phyloP scores from a whole-genome alignment of 805 yeast species.

The Starmerella khaoyaiensis region DNA sequence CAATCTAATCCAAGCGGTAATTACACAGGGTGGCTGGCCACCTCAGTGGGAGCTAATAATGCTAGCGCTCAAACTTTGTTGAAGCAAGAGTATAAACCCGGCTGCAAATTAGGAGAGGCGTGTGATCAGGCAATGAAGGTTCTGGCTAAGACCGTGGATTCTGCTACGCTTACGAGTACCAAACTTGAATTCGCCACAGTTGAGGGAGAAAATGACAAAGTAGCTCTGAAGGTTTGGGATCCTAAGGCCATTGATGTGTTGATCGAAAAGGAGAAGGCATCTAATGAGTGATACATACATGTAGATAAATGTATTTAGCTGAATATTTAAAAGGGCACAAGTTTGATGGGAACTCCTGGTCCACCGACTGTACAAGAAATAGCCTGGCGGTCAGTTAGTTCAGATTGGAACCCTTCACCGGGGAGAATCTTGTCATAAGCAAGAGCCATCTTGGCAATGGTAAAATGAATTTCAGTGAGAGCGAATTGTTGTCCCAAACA shows the following conservation, averaged over 20 bases:
- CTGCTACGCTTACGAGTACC: slow-evolving; percentile 70
- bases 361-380: slow-evolving; percentile 4
- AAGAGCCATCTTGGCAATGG: slow-evolving; percentile 31
- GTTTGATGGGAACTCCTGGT: slow-evolving; percentile 1
- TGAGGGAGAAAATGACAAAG: slow-evolving; percentile 23
- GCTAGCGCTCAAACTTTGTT: slow-evolving; percentile 90
- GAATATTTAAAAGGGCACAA: neutral
- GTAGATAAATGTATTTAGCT: too few relatives aligned
- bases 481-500: slow-evolving; percentile 43
- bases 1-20: slow-evolving; percentile 97
- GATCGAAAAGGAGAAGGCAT: slow-evolving; percentile 43
- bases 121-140: slow-evolving; percentile 81
- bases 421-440: slow-evolving; percentile 18
- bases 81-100: slow-evolving; percentile 89
- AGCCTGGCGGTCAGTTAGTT: neutral
- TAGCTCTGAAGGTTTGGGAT: slow-evolving; percentile 62
- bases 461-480: slow-evolving; percentile 35
- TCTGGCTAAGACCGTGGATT: slow-evolving; percentile 85
- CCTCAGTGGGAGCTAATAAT: slow-evolving; percentile 90
- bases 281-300: too few relatives aligned
- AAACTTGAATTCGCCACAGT: slow-evolving; percentile 82
- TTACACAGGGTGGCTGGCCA: slow-evolving; percentile 97
- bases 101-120: slow-evolving; percentile 53
- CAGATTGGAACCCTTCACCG: slow-evolving; percentile 3
- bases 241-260: slow-evolving; percentile 64